Conservation (phyloP, 2,329 filamentous ascomycete species). For the Teratosphaeria viscida region DNA sequence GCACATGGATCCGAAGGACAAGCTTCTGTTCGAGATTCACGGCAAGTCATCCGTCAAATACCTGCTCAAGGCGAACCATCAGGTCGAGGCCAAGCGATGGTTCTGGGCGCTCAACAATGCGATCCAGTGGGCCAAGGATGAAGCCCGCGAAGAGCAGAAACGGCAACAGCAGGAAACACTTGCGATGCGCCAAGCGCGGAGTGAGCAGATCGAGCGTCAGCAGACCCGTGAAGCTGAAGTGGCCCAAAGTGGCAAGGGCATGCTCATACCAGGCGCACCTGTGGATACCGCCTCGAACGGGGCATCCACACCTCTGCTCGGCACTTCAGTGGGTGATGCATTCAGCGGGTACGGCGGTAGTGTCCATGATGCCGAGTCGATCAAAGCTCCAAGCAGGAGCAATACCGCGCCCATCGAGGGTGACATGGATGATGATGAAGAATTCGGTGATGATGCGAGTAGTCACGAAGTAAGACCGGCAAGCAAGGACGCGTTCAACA, state of each 20-base stretch:
- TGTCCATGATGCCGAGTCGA: slow-evolving; percentile 43
- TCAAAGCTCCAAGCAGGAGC: slow-evolving; percentile 34
- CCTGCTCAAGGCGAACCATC: slow-evolving; percentile 92
- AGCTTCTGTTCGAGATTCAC: slow-evolving; percentile 94
- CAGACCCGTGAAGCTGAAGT: slow-evolving; percentile 19
- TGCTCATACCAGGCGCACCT: slow-evolving; percentile 29
- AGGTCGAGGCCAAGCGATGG: slow-evolving; percentile 97
- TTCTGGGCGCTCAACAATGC: slow-evolving; percentile 99
- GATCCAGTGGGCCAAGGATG: slow-evolving; percentile 96
- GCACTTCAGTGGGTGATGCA: slow-evolving; percentile 43
- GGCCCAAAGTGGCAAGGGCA: slow-evolving; percentile 8
- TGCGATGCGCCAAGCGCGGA: slow-evolving; percentile 66
- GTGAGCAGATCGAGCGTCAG: slow-evolving; percentile 54
- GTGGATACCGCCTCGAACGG: slow-evolving; percentile 41
- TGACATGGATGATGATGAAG: slow-evolving; percentile 56
- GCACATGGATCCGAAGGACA: slow-evolving; percentile 94
- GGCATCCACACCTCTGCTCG: slow-evolving; percentile 28
- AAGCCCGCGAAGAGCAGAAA: slow-evolving; percentile 79
- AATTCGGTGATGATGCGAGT: slow-evolving; percentile 71
- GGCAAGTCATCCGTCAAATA: slow-evolving; percentile 99
- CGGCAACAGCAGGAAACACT: slow-evolving; percentile 66
- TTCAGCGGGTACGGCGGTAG: slow-evolving; percentile 48
- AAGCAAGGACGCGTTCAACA: slow-evolving; percentile 89
- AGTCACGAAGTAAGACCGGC: slow-evolving; percentile 61
- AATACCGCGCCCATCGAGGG: slow-evolving; percentile 44